Conservation (phyloP, 139 green algal genomes). For the Closterium sp. region DNA sequence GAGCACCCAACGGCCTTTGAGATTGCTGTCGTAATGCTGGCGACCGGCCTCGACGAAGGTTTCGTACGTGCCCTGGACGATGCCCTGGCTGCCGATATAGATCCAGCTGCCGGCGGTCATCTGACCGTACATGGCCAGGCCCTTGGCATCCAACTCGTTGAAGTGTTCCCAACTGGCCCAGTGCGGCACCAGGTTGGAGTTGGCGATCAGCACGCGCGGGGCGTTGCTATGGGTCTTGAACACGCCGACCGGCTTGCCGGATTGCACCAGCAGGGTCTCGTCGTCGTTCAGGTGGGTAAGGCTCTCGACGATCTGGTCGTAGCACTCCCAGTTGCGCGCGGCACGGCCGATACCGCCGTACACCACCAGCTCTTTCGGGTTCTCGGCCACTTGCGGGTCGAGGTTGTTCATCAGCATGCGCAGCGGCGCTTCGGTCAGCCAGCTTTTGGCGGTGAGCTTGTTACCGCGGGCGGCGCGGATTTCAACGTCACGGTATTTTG, state of each 20-base stretch:
- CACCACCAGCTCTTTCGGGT: background rate
- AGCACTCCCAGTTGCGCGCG: background rate
- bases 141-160: background rate
- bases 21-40: too few relatives aligned
- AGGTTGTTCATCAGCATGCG: conserved; percentile 5
- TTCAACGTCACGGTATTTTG: too few relatives aligned
- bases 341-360: background rate
- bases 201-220: background rate
- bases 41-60: too few relatives aligned
- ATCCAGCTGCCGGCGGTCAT: too few relatives aligned
- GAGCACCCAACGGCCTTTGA: background rate
- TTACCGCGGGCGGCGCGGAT: too few relatives aligned
- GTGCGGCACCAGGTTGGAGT: background rate
- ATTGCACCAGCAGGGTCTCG: background rate
- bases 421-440: background rate
- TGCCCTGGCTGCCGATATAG: too few relatives aligned
- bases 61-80: too few relatives aligned
- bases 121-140: too few relatives aligned
- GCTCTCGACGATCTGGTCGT: background rate
- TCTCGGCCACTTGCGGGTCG: background rate
- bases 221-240: background rate
- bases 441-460: too few relatives aligned
- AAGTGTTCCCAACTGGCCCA: conserved; percentile 5
- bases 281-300: background rate
- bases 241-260: background rate